These are phyloP conservation scores for Clathrospora elynae DNA, from an alignment of 2,329 filamentous ascomycete species.

Conservation along the genomic window DNA sequence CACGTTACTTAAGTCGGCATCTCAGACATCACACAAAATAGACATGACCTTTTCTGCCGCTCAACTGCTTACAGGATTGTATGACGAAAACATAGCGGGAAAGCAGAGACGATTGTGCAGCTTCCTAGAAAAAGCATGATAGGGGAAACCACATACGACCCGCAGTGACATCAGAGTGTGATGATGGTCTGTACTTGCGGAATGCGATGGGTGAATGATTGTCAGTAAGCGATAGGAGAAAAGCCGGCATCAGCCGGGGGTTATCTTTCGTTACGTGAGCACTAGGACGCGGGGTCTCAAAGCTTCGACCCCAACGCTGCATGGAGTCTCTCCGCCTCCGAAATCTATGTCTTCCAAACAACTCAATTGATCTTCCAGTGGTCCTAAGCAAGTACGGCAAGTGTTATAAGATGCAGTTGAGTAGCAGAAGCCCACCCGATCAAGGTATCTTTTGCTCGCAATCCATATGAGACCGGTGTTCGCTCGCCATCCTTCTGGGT, in stretches of 20 bases:
- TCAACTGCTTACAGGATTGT: too few relatives aligned
- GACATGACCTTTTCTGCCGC: too few relatives aligned
- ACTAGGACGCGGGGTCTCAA: conserved; percentile 7
- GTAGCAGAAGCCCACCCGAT: conserved; percentile 43
- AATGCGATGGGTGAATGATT: not conserved
- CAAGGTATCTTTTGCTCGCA: conserved; percentile 45
- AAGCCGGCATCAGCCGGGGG: too few relatives aligned
- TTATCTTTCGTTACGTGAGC: not conserved
- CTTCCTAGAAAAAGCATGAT: not conserved
- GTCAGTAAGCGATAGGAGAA: too few relatives aligned
- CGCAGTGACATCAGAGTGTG: not conserved
- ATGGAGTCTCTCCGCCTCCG: not conserved
- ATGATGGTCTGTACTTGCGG: conserved; percentile 7
- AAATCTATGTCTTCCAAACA: too few relatives aligned
- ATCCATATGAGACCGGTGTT: conserved; percentile 49
- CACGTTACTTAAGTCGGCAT: too few relatives aligned
- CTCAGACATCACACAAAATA: too few relatives aligned
- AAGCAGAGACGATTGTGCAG: conserved; percentile 4
- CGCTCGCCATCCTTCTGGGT: conserved; percentile 13
- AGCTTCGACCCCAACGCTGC: not conserved
- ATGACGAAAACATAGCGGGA: not conserved
- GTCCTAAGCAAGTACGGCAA: conserved; percentile 40
- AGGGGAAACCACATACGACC: not conserved
- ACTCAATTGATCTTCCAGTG: too few relatives aligned
- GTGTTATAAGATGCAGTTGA: conserved; percentile 37